phyloP scores from a whole-genome alignment of 2,329 filamentous ascomycete genomes.

The Colletotrichum endophyticum region DNA sequence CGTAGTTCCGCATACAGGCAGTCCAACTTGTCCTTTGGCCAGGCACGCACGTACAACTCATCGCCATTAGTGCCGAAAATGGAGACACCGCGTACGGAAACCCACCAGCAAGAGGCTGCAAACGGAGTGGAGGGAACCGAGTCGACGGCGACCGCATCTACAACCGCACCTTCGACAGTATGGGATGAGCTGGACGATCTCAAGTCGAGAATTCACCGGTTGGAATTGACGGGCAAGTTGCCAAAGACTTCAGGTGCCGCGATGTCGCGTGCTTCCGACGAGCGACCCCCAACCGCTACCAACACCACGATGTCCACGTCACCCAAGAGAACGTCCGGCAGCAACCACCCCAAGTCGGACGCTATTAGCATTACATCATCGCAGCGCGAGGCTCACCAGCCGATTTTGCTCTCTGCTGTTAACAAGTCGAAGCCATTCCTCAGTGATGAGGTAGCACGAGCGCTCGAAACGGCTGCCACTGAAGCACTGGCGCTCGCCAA shows the following conservation, averaged over 20 bases:
- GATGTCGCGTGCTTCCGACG: slow-evolving; percentile 74
- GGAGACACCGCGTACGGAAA: slow-evolving; percentile 40
- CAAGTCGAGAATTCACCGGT: slow-evolving; percentile 87
- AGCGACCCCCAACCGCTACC: slow-evolving; percentile 89
- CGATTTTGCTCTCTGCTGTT: slow-evolving; percentile 80
- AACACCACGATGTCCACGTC: slow-evolving; percentile 92
- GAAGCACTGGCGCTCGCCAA: slow-evolving; percentile 82
- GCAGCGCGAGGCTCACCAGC: slow-evolving; percentile 66
- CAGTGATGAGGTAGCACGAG: slow-evolving; percentile 73
- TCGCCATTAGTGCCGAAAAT: slow-evolving; percentile 61
- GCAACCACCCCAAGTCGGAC: slow-evolving; percentile 48
- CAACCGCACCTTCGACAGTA: slow-evolving; percentile 87
- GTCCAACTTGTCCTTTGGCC: slow-evolving; percentile 38
- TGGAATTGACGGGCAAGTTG: slow-evolving; percentile 88
- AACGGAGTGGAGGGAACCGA: slow-evolving; percentile 73
- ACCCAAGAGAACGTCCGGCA: slow-evolving; percentile 72
- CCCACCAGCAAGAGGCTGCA: slow-evolving; percentile 35
- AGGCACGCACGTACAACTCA: slow-evolving; percentile 58
- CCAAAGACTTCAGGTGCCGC: slow-evolving; percentile 83
- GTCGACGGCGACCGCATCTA: slow-evolving; percentile 84
- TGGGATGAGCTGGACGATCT: slow-evolving; percentile 98
- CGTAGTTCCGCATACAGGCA: slow-evolving; percentile 51
- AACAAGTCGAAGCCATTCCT: slow-evolving; percentile 77
- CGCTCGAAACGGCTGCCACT: slow-evolving; percentile 79
- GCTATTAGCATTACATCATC: slow-evolving; percentile 44